Percentiles rank a stretch among this genome's conserved stretches.
phyloP scores from a whole-genome alignment of 345 rosid species.

The Mangifera indica region DNA sequence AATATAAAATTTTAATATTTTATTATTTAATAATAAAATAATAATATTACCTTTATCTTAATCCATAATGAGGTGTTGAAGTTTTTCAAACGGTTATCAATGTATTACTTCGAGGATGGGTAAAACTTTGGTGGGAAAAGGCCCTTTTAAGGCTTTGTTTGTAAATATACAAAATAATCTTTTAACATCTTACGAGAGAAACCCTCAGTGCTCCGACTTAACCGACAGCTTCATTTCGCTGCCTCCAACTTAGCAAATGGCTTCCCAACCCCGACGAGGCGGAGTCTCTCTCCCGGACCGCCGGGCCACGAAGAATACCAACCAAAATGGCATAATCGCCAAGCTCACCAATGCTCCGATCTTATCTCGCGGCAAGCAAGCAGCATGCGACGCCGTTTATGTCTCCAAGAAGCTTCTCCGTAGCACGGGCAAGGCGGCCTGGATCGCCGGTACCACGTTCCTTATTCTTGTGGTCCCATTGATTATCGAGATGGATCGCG shows the following conservation, averaged over 20 bases:
- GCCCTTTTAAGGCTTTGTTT: no score
- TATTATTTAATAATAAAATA: no score
- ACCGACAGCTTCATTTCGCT: background rate
- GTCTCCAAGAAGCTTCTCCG: slow-evolving; percentile 72
- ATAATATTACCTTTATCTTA: no score
- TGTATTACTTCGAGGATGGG: no score
- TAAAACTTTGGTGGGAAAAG: no score
- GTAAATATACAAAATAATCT: no score
- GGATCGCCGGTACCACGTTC: slow-evolving; percentile 77
- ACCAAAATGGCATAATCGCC: slow-evolving; percentile 34
- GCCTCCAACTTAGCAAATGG: slow-evolving; percentile 29
- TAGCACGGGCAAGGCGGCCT: slow-evolving; percentile 87
- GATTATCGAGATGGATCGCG: slow-evolving; percentile 66
- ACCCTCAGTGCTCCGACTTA: no score
- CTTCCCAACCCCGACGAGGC: slow-evolving; percentile 46
- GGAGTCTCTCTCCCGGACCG: slow-evolving; percentile 44
- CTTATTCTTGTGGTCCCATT: slow-evolving; percentile 70
- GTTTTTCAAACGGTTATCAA: no score
- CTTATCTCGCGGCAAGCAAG: slow-evolving; percentile 55
- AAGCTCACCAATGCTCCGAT: slow-evolving; percentile 40
- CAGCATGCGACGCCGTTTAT: slow-evolving; percentile 48
- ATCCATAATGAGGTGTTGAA: no score
- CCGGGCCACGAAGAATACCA: slow-evolving; percentile 31
- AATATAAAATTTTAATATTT: no score
- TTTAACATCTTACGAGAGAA: no score